Conservation (phyloP, 495 filamentous ascomycete species). For the Penicillium antarcticum region DNA sequence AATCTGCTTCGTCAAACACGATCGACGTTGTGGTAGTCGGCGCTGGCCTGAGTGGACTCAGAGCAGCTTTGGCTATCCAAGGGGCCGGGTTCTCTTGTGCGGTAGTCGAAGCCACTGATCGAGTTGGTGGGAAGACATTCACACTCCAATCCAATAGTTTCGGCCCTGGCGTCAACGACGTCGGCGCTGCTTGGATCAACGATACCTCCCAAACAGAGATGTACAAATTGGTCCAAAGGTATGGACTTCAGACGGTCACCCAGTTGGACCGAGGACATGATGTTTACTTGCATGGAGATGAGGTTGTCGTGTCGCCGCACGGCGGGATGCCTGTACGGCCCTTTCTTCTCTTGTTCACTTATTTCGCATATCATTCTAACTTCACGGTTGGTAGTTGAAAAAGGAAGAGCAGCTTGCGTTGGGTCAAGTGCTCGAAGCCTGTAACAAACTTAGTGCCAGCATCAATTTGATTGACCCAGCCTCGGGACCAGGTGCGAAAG, state of each 20-base stretch:
- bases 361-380: too few relatives aligned
- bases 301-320: not conserved
- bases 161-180: slow-evolving; percentile 28
- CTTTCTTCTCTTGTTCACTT: not conserved
- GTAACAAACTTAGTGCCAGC: not conserved
- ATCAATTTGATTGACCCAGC: not conserved
- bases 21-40: slow-evolving; percentile 45
- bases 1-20: too few relatives aligned
- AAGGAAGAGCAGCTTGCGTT: not conserved
- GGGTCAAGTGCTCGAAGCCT: not conserved
- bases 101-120: slow-evolving; percentile 44
- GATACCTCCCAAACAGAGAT: slow-evolving; percentile 1
- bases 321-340: not conserved
- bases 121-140: slow-evolving; percentile 48
- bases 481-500: not conserved
- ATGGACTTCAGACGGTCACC: not conserved
- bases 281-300: not conserved
- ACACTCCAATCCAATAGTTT: slow-evolving; percentile 15
- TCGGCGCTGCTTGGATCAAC: slow-evolving; percentile 36
- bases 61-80: slow-evolving; percentile 38
- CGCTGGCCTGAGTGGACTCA: slow-evolving; percentile 48
- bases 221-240: not conserved
- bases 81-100: slow-evolving; percentile 34
- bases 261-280: not conserved
- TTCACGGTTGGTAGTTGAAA: not conserved